phyloP scores from a whole-genome alignment of 2,329 filamentous ascomycete species.

The Fusarium fujikuroi region DNA sequence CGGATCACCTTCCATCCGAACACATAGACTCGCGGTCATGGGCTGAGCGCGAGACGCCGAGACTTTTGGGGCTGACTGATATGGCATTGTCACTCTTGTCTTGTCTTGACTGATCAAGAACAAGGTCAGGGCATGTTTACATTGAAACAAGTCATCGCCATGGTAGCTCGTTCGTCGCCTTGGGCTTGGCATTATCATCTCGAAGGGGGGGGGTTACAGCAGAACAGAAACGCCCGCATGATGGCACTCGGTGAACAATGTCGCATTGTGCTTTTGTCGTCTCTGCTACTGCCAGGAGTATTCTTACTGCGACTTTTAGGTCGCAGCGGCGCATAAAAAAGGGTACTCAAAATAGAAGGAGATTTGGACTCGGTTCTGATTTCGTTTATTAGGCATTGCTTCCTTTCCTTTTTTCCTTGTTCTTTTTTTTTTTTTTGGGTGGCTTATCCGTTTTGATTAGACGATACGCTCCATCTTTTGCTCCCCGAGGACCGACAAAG shows the following conservation, averaged over 20 bases:
- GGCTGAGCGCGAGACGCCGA: conserved; percentile 21
- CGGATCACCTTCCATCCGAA: conserved; percentile 9
- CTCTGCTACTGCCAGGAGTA: conserved; percentile 3
- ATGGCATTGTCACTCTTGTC: background rate
- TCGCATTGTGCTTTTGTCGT: background rate
- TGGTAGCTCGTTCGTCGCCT: background rate
- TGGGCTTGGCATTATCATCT: background rate
- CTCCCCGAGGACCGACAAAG: conserved; percentile 25
- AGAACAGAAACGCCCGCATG: background rate
- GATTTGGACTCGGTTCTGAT: background rate
- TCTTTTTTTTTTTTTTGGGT: conserved; percentile 1
- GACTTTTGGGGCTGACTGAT: background rate
- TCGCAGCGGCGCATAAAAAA: conserved; percentile 27
- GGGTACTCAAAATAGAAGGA: background rate
- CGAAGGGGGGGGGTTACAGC: background rate
- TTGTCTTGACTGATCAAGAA: background rate
- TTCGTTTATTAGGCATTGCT: background rate
- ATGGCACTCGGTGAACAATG: conserved; percentile 18
- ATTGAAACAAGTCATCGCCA: background rate
- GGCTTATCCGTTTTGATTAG: conserved; percentile 27
- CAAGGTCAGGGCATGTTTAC: background rate
- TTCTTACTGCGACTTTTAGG: conserved; percentile 29
- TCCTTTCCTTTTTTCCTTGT: background rate
- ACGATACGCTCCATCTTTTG: conserved; percentile 31
- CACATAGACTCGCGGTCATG: conserved; percentile 23